A percentile compares a stretch with the other conserved stretches of the same genome.
Evolutionary conservation across 202 grass and related monocot genomes (phyloP).

Genomic region (Digitaria exilis): DNA sequence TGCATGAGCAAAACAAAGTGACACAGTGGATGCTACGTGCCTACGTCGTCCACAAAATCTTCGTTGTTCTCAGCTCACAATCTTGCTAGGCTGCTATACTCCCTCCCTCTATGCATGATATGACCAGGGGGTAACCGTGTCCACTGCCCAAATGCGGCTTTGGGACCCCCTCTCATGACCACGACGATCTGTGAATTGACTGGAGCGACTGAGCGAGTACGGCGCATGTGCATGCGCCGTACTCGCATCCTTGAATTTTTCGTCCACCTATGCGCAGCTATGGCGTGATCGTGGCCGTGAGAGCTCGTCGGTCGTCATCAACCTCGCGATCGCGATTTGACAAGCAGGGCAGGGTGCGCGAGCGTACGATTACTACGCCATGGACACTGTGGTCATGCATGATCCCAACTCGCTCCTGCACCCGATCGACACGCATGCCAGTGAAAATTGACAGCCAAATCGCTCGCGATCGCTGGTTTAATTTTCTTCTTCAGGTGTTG

Average conservation of each 20-base stretch:
- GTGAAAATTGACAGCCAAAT: neutral
- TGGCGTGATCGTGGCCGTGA: neutral
- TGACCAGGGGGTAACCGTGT: too few species aligned
- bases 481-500: neutral
- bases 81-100: neutral
- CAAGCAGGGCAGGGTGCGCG: too few species aligned
- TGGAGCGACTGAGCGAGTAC: neutral
- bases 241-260: too few species aligned
- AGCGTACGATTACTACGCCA: too few species aligned
- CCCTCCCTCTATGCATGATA: too few species aligned
- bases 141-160: neutral
- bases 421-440: neutral
- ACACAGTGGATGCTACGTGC: neutral
- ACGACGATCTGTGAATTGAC: neutral
- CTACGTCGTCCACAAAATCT: neutral
- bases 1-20: neutral
- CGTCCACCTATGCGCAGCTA: neutral
- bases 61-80: neutral
- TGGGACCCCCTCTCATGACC: neutral
- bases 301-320: neutral
- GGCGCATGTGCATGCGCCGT: too few species aligned
- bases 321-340: conserved; percentile 3
- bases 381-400: neutral
- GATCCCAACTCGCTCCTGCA: neutral
- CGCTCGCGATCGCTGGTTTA: neutral